Conservation (phyloP, 192 early-diverging fungal genomes). For the Umbelopsis vinacea region DNA sequence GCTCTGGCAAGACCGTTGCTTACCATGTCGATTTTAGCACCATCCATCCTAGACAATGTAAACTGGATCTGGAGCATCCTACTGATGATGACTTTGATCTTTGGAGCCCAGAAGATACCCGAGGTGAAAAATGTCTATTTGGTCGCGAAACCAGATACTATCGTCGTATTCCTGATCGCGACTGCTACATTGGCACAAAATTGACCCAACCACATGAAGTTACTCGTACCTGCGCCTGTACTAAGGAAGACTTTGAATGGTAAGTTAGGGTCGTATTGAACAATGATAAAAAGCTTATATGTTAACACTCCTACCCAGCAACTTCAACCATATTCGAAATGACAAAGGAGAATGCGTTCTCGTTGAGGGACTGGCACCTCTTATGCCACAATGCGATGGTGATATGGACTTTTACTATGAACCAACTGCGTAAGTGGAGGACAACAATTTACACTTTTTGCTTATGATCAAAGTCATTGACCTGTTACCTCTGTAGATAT, state of each 20-base stretch:
- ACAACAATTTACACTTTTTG: background rate
- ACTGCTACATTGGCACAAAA: slow-evolving; percentile 80
- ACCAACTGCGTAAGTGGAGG: slow-evolving; percentile 56
- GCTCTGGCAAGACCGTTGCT: slow-evolving; percentile 40
- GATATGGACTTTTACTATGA: slow-evolving; percentile 68
- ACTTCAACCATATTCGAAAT: slow-evolving; percentile 80
- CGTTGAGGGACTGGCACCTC: slow-evolving; percentile 59
- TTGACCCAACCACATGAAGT: slow-evolving; percentile 61
- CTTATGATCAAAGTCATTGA: background rate
- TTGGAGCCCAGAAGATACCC: slow-evolving; percentile 60
- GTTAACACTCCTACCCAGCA: slow-evolving; percentile 42
- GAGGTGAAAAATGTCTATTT: slow-evolving; percentile 64
- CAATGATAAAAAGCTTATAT: background rate
- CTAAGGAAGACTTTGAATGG: slow-evolving; percentile 86
- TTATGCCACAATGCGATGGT: slow-evolving; percentile 57
- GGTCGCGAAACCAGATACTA: slow-evolving; percentile 71
- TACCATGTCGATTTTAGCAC: slow-evolving; percentile 57
- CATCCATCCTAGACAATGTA: slow-evolving; percentile 43
- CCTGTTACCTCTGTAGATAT: slow-evolving; percentile 56
- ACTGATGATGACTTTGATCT: slow-evolving; percentile 71
- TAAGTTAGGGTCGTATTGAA: background rate
- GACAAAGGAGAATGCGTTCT: slow-evolving; percentile 65
- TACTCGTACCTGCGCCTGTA: slow-evolving; percentile 74
- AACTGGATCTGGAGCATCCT: slow-evolving; percentile 45
- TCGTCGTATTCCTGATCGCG: slow-evolving; percentile 64